Percentiles rank a stretch among this genome's conserved stretches.
These are phyloP conservation scores for Penicillium mononematosum DNA, from an alignment of 495 filamentous ascomycete genomes.

Conservation along the genomic window DNA sequence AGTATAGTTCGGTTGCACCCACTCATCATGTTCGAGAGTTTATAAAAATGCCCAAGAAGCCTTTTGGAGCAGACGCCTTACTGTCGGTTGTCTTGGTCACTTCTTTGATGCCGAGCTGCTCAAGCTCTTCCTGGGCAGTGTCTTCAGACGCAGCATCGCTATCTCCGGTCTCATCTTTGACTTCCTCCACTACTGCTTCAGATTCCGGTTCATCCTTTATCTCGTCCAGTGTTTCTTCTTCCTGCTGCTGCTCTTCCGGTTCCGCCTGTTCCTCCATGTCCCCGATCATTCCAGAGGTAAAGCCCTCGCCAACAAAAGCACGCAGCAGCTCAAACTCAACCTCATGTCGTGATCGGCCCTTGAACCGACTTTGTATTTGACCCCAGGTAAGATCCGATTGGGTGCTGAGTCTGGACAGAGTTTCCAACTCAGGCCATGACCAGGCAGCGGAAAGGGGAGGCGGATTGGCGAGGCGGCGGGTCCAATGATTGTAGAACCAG, in stretches of 20 bases:
- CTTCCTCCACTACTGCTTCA: background rate
- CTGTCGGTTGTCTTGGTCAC: background rate
- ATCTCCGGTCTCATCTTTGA: background rate
- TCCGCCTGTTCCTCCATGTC: background rate
- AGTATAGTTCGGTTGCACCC: background rate
- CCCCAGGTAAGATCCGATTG: constrained; percentile 36
- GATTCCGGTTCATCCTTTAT: background rate
- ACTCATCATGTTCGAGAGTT: background rate
- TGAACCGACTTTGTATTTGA: constrained; percentile 30
- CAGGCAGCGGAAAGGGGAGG: constrained; percentile 34
- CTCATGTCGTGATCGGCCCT: constrained; percentile 33
- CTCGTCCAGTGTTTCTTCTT: background rate
- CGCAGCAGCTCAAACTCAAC: constrained; percentile 43
- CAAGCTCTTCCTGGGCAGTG: background rate
- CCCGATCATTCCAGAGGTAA: constrained; percentile 7
- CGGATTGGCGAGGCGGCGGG: constrained; percentile 30
- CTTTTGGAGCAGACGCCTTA: background rate
- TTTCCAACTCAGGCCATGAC: constrained; percentile 33
- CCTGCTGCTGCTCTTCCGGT: background rate
- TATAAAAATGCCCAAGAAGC: background rate
- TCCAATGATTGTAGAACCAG: constrained; percentile 40
- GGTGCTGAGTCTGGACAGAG: constrained; percentile 29
- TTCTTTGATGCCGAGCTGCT: background rate
- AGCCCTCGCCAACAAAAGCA: constrained; percentile 29
- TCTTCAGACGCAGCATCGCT: background rate